Evolutionary conservation across 176 grass and related monocot genomes (phyloP), one percentile per base, ranked within the genome.

Genomic region (Otatea glauca): DNA sequence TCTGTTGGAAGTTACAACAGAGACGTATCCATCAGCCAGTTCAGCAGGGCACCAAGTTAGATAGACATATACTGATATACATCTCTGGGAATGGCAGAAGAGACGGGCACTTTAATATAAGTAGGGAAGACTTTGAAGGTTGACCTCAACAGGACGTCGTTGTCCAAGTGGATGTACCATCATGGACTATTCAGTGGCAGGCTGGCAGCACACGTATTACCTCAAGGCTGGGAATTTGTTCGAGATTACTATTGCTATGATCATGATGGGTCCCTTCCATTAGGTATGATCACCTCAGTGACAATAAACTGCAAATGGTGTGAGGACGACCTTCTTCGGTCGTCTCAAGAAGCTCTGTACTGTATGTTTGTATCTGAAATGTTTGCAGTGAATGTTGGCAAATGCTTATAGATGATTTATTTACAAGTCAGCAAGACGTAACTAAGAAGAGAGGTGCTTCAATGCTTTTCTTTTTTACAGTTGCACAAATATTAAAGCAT

Each of bases 131-230:
- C 62, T 55, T 78, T 42, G 48, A 71, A 70, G 21, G 24, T 15
- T 49, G 74, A 88, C 86, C 20, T 75, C 0, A 0, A 0, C 16
- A 0, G 15, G 14, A 70, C n/a, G 61, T 70, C 51, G 41, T 7
- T 53, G 21, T 37, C 51, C 78, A 62, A 10, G 54, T 51, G 43
- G 72, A 38, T 34, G 49, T 6, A n/a, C 32, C 7, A 9, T 34
- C 55, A 61, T 55, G 44, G 55, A 21, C 9, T 72, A 10, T 25
- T 45, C 42, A 23, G 15, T 5, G 69, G 3, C n/a, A n/a, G n/a
- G n/a, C n/a, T n/a, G n/a, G n/a, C n/a, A 76, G 16, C 50, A 83
- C 50, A 83, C 68, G 41, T 1, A 13, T 83, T 50, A 13, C 60
- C 18, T 65, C 42, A 13, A 48, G 59, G 16, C 2, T 37, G 1